Conservation (phyloP, 768 basidiomycete species). For the Postia placenta region DNA sequence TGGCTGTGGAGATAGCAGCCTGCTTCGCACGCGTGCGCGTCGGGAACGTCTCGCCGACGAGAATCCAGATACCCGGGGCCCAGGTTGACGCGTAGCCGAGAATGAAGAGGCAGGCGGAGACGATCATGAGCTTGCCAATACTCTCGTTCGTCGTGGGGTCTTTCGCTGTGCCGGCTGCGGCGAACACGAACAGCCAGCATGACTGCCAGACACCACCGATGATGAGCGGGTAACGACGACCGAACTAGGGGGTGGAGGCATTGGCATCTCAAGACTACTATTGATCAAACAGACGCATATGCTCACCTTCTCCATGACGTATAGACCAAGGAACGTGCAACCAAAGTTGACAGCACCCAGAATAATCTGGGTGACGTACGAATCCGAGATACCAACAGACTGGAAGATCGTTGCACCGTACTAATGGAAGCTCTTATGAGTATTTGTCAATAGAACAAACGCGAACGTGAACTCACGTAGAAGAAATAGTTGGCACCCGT, state of each 20-base stretch:
- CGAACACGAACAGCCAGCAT: constrained; percentile 67
- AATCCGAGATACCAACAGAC: constrained; percentile 61
- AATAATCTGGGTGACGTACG: constrained; percentile 70
- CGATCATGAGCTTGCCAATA: constrained; percentile 52
- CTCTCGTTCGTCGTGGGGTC: constrained; percentile 39
- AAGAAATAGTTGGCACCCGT: constrained; percentile 70
- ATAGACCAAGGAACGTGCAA: constrained; percentile 69
- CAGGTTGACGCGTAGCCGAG: constrained; percentile 66
- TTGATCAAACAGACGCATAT: neutral
- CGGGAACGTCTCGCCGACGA: constrained; percentile 73
- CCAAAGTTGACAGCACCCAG: constrained; percentile 68
- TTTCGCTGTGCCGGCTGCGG: constrained; percentile 61
- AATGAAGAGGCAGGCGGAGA: constrained; percentile 67
- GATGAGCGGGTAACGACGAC: constrained; percentile 59
- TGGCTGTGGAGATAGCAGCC: constrained; percentile 56
- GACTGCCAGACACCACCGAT: constrained; percentile 67
- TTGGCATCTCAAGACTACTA: neutral
- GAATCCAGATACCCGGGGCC: constrained; percentile 73
- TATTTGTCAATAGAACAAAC: neutral
- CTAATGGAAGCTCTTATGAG: constrained; percentile 7
- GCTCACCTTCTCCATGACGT: constrained; percentile 59
- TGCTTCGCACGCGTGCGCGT: constrained; percentile 69
- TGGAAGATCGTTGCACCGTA: constrained; percentile 58
- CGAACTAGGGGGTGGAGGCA: constrained; percentile 38
- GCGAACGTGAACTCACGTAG: constrained; percentile 29